Evolutionary conservation across 2,329 filamentous ascomycete species (phyloP), one percentile per base, ranked within the genome.

Genomic region (Pseudogymnoascus destructans): DNA sequence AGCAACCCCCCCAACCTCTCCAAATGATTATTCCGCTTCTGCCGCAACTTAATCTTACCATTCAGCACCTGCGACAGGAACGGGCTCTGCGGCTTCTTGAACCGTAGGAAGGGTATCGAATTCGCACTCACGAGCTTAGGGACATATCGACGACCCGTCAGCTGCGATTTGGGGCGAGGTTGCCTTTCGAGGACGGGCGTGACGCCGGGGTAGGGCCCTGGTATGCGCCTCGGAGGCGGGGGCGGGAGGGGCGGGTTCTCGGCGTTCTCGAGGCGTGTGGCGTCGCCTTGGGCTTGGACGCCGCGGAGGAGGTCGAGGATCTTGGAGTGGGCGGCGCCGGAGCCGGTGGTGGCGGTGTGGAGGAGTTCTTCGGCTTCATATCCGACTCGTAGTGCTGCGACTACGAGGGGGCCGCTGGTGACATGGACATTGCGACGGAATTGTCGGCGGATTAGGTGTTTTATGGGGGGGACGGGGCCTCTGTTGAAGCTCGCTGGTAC

Each of bases 11-110:
- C 66, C 19, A 81, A 64, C 5, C 70, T 64, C 7, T 73, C 61
- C 0, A 74, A 64, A 13, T 65, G 65, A 52, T 71, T 60, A 10
- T 77, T 68, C 13, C 75, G 70, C 46, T 67, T 67, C 42, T 74
- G 70, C n/a, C 76, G 76, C 36, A 71, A 67, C 3, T 66, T 61
- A 15, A 77, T 68, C 64, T 79, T 80, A 55, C 79, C 72, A 8
- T 74, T 72, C 1, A 91, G 65, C 13, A 84, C 75, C 7, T 77
- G 72, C n/a, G 75, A 78, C 17, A 91, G 70, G n/a, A 71, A 70
- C 0, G 68, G 66, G 1, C 84, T 78, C 68, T 90, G 84, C 3
- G 83, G 82, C 68, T 86, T 87, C 61, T 73, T 76, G 46, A 85
- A 70, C 33, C 87, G 80, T 25, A 92, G 69, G 65, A 90, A 85